These are phyloP conservation scores for Microbotryomycetes sp. DNA, from an alignment of 1,284 basidiomycete genomes.

Conservation along the genomic window DNA sequence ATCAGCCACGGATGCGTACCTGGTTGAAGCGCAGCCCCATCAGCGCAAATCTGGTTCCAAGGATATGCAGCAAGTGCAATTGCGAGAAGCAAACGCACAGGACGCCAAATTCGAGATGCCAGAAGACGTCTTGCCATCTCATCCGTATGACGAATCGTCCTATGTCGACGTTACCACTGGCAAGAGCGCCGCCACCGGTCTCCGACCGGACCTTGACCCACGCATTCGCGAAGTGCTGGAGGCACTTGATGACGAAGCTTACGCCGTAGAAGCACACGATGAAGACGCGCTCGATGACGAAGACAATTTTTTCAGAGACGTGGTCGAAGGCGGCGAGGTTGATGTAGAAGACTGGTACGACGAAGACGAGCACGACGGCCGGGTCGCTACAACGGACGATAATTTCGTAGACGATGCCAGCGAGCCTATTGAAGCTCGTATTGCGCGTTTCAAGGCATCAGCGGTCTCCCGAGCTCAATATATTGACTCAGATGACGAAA, in stretches of 20 bases:
- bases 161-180: constrained; percentile 26
- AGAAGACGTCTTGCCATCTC: constrained; percentile 25
- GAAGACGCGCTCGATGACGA: constrained; percentile 32
- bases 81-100: background rate
- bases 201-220: constrained; percentile 95
- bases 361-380: constrained; percentile 8
- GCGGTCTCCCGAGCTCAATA: constrained; percentile 36
- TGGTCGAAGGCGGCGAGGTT: constrained; percentile 33
- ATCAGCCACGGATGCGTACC: constrained; percentile 51
- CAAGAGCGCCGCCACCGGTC: constrained; percentile 61
- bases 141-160: constrained; percentile 29
- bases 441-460: background rate
- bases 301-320: constrained; percentile 49
- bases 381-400: background rate
- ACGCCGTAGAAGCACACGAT: constrained; percentile 51
- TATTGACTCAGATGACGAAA: constrained; percentile 45
- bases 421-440: constrained; percentile 12
- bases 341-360: constrained; percentile 26
- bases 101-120: constrained; percentile 8
- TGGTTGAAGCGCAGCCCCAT: constrained; percentile 25
- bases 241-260: constrained; percentile 92
- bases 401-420: constrained; percentile 45
- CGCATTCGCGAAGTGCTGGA: constrained; percentile 88
- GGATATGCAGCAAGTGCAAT: background rate
- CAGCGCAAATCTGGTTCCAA: constrained; percentile 31